Evolutionary conservation across 352 stramenopile species (phyloP).

Genomic region (Phytopythium cucurbitacearum): DNA sequence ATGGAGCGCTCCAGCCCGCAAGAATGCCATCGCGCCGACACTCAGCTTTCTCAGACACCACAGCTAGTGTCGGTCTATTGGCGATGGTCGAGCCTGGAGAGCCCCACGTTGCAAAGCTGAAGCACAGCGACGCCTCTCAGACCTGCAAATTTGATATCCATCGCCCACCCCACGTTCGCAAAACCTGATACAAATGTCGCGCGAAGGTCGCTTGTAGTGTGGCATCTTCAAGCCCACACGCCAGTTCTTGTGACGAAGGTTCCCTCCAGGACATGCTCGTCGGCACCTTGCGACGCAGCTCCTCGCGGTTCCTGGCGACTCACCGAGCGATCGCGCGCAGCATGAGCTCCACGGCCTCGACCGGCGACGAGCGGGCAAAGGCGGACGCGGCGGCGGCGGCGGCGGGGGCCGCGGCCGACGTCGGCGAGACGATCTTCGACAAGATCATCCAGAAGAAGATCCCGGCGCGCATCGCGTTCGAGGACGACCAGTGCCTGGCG

Average conservation of each 20-base stretch:
- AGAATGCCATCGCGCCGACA: too few relatives aligned
- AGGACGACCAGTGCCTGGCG: constrained; percentile 95
- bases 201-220: constrained; percentile 3
- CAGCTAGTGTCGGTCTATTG: too few relatives aligned
- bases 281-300: constrained; percentile 14
- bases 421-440: constrained; percentile 95
- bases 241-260: not conserved
- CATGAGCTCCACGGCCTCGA: constrained; percentile 39
- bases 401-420: constrained; percentile 26
- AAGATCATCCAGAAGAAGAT: constrained; percentile 96
- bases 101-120: too few relatives aligned
- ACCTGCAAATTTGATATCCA: not conserved
- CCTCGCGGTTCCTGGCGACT: constrained; percentile 3
- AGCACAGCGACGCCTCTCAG: not conserved
- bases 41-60: too few relatives aligned
- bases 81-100: too few relatives aligned
- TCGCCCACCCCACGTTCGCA: not conserved
- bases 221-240: constrained; percentile 2
- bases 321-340: constrained; percentile 3
- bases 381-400: constrained; percentile 46
- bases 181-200: not conserved
- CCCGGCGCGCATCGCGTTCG: constrained; percentile 93
- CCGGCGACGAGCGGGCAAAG: constrained; percentile 49
- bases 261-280: constrained; percentile 11
- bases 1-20: too few relatives aligned